Conservation (phyloP, 768 basidiomycete genomes). For the Auriscalpium microsporum region DNA sequence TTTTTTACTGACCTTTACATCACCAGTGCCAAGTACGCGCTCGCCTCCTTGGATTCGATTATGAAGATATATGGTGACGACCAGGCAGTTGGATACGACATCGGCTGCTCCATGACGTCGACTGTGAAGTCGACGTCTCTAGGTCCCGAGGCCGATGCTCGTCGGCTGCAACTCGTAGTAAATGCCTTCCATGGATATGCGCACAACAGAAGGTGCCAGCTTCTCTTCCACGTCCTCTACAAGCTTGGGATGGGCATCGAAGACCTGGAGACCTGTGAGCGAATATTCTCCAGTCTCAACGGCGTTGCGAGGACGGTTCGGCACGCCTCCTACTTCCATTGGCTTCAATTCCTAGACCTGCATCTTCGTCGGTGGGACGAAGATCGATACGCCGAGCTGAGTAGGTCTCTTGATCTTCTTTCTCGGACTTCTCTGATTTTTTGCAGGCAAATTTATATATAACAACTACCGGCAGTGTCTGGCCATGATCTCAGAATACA, state of each 20-base stretch:
- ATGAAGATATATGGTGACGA: neutral
- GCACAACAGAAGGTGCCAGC: neutral
- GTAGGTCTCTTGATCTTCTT: neutral
- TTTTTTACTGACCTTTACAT: neutral
- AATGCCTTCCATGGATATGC: slow-evolving; percentile 1
- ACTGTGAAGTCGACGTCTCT: neutral
- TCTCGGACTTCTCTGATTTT: neutral
- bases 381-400: neutral
- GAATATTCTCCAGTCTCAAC: neutral
- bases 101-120: neutral
- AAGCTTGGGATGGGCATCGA: neutral
- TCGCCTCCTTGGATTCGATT: neutral
- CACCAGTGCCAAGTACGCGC: neutral
- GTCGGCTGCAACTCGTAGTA: neutral
- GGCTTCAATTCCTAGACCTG: neutral
- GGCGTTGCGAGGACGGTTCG: neutral
- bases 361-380: neutral
- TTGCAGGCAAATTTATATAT: neutral
- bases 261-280: neutral
- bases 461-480: neutral
- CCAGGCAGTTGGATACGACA: neutral
- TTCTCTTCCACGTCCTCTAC: neutral
- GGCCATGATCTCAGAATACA: neutral
- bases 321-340: neutral
- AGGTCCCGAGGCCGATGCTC: neutral